Evolutionary conservation across 1,139 yeast species (phyloP), one percentile per base, ranked within the genome.

Genomic region (Blastobotrys capitulatus): DNA sequence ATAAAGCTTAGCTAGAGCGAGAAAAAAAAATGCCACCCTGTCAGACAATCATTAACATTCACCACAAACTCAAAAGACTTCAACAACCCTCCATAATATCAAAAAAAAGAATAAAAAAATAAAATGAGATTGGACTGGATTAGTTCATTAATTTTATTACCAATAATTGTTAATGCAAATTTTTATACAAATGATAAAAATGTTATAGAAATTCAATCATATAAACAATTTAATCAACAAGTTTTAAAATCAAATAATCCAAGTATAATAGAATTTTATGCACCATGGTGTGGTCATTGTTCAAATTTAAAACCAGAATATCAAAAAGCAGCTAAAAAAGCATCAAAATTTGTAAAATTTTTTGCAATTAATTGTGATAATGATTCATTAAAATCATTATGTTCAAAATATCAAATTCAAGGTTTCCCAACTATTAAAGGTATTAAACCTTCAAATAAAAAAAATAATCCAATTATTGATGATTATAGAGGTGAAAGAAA

Each of bases 281-380:
- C 97, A 4, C 97, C 97, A 36, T 92, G 97, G 97, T 92, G 97
- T 69, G 86, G 87, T 19, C 87, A 85, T 71, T 86, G 94, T 70
- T 80, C 82, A 69, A 75, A 70, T 57, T 72, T 85, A 63, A 80
- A 80, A 36, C 88, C 92, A 46, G 77, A 79, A 1, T 84, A 74
- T 64, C 72, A 73, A 50, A 83, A 82, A 60, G 79, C 84, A 19
- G 95, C 88, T 12, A 78, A 77, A 49, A 68, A 70, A 38, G 69
- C 86, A 12, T 74, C 75, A 27, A 84, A 83, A 44, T 68, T 80
- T 47, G 82, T 82, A 19, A 81, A 83, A 57, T 86, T 89, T 15
- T 96, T 82, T 1, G 86, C 96, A 13, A 90, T 92, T 8, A 82
- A 90, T 66, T 92, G 98, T 71, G 96, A 90, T 61, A 74, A 75